These are phyloP conservation scores for Colletotrichum incanum DNA, from an alignment of 2,329 filamentous ascomycete genomes.

Conservation along the genomic window DNA sequence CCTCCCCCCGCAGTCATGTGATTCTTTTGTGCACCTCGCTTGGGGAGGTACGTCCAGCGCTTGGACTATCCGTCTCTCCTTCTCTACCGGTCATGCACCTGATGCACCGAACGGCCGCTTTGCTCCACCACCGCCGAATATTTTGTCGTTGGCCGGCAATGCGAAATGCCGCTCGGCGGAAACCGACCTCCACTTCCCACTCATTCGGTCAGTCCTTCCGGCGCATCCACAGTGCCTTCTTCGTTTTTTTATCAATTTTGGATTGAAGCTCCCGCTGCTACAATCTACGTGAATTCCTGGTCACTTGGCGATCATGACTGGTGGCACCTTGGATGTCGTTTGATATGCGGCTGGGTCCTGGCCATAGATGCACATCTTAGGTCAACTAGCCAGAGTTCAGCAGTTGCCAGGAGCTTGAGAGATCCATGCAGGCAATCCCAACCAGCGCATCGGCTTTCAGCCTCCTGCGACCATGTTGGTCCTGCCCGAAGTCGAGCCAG, in stretches of 20 bases:
- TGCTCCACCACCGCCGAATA: background rate
- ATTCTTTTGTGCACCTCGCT: slow-evolving; percentile 15
- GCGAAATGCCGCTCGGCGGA: background rate
- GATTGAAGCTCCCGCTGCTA: background rate
- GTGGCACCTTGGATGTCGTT: no score
- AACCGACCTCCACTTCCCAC: background rate
- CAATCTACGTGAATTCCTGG: no score
- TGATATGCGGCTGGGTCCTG: background rate
- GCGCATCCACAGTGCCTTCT: background rate
- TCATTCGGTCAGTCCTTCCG: background rate
- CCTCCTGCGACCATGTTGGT: no score
- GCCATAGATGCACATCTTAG: background rate
- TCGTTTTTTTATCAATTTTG: no score
- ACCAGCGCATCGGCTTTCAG: background rate
- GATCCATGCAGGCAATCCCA: background rate
- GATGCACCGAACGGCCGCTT: background rate
- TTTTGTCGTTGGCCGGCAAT: background rate
- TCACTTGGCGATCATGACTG: background rate
- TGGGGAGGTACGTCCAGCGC: background rate
- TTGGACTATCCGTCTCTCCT: background rate
- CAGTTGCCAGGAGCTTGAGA: background rate
- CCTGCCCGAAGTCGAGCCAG: no score
- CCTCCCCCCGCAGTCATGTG: slow-evolving; percentile 43
- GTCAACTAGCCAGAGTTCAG: background rate
- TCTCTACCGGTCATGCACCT: background rate